Conservation (phyloP, 1,284 basidiomycete genomes). For the Schizopora paradoxa region DNA sequence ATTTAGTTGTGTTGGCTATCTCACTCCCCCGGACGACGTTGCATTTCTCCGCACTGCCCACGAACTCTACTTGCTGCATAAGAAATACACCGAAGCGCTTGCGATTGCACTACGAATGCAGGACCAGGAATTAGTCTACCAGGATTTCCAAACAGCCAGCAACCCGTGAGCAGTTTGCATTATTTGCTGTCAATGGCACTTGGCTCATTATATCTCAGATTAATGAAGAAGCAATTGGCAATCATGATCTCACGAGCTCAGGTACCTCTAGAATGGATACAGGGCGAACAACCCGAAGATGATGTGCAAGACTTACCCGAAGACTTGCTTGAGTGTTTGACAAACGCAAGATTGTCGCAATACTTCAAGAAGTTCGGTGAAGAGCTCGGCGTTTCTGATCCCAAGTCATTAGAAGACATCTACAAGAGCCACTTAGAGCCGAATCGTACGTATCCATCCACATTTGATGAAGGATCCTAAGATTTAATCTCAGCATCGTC, state of each 20-base stretch:
- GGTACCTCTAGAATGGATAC: conserved; percentile 88
- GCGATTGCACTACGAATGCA: conserved; percentile 84
- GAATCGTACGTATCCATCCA: conserved; percentile 47
- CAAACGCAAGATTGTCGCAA: conserved; percentile 77
- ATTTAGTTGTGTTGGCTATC: conserved; percentile 79
- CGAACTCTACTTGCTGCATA: conserved; percentile 83
- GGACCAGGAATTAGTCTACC: conserved; percentile 74
- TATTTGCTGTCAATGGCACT: neutral
- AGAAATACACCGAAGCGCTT: conserved; percentile 90
- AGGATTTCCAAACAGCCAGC: conserved; percentile 82
- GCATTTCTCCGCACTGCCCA: conserved; percentile 90
- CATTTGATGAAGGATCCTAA: neutral
- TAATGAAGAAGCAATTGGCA: conserved; percentile 95
- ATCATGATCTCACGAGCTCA: conserved; percentile 92
- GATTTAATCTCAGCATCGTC: conserved; percentile 5
- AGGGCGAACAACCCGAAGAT: conserved; percentile 45
- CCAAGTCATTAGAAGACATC: conserved; percentile 93
- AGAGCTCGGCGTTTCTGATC: conserved; percentile 87
- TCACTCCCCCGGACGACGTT: conserved; percentile 91
- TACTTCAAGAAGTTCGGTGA: conserved; percentile 93
- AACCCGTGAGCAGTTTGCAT: conserved; percentile 61
- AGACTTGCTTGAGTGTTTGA: conserved; percentile 81
- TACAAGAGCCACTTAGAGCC: conserved; percentile 97
- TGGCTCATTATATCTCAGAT: conserved; percentile 33
- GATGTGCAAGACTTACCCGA: conserved; percentile 71